These are phyloP conservation scores for Colletotrichum navitas DNA, from an alignment of 2,329 filamentous ascomycete genomes.

Conservation along the genomic window DNA sequence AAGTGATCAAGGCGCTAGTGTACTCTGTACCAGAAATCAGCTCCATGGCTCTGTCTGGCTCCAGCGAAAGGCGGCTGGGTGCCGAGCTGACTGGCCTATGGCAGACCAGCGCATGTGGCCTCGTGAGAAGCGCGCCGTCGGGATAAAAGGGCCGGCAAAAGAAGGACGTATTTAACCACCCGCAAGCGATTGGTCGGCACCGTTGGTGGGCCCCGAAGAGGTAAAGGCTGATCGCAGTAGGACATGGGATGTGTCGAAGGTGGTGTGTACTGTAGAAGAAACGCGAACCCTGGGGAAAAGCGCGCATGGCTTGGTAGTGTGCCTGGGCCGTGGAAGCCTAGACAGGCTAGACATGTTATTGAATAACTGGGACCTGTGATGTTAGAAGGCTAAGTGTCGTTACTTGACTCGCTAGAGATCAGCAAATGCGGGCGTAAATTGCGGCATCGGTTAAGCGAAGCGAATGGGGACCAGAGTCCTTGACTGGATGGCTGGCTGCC, in stretches of 20 bases:
- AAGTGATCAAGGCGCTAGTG: slow-evolving; percentile 17
- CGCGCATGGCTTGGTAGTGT: slow-evolving; percentile 3
- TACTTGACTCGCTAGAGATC: slow-evolving; percentile 22
- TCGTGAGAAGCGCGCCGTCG: slow-evolving; percentile 44
- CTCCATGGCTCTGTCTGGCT: slow-evolving; percentile 27
- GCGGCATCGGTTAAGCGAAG: slow-evolving; percentile 22
- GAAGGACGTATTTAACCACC: slow-evolving; percentile 45
- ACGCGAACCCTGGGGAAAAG: slow-evolving; percentile 19
- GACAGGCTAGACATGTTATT: slow-evolving; percentile 10
- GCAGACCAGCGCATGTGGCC: slow-evolving; percentile 30
- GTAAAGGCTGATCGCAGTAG: slow-evolving; percentile 21
- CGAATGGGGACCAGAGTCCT: slow-evolving; percentile 4
- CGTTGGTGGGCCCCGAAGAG: neutral
- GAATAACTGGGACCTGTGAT: slow-evolving; percentile 15
- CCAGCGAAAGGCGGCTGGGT: slow-evolving; percentile 19
- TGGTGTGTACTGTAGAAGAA: slow-evolving; percentile 16
- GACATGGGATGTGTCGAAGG: slow-evolving; percentile 16
- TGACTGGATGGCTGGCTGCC: slow-evolving; percentile 15
- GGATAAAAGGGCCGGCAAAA: slow-evolving; percentile 48
- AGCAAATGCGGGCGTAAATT: slow-evolving; percentile 35
- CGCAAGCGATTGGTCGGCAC: slow-evolving; percentile 36
- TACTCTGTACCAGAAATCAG: slow-evolving; percentile 20
- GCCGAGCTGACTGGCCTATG: slow-evolving; percentile 19
- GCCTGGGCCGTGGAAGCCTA: neutral
- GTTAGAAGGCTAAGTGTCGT: slow-evolving; percentile 21